phyloP scores from a whole-genome alignment of 108 stramenopile genomes.

The Conticribra guillardii region DNA sequence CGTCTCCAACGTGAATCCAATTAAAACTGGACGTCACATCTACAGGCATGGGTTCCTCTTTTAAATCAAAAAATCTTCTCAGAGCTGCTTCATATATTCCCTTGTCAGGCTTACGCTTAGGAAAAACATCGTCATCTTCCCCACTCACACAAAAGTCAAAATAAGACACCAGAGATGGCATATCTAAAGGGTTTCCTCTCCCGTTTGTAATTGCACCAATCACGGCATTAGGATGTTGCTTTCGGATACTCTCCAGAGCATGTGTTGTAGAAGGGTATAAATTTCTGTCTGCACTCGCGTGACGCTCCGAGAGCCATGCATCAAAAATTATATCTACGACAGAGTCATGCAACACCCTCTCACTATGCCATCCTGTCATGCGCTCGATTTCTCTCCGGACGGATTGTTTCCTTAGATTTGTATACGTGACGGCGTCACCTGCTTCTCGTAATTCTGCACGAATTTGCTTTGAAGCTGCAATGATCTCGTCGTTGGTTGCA shows the following conservation, averaged over 20 bases:
- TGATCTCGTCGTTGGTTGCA: conserved; percentile 37
- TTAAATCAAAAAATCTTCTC: conserved; percentile 26
- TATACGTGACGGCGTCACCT: conserved; percentile 55
- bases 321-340: conserved; percentile 55
- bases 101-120: conserved; percentile 58
- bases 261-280: conserved; percentile 50
- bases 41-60: too few species aligned
- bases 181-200: conserved; percentile 64
- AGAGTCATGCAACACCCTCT: background rate
- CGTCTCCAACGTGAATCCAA: conserved; percentile 84
- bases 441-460: conserved; percentile 41
- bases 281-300: conserved; percentile 61
- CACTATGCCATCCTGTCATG: background rate
- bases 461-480: conserved; percentile 51
- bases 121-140: conserved; percentile 69
- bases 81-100: conserved; percentile 71
- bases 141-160: conserved; percentile 80
- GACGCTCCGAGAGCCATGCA: conserved; percentile 64
- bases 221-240: conserved; percentile 40
- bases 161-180: conserved; percentile 50
- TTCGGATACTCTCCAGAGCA: conserved; percentile 35
- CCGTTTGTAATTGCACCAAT: conserved; percentile 83
- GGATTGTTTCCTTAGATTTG: conserved; percentile 56
- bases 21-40: too few species aligned
- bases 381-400: conserved; percentile 41